Base-by-base conservation (phyloP, 805 yeast genomes). In the Pichia thaimueangensis region DNA sequence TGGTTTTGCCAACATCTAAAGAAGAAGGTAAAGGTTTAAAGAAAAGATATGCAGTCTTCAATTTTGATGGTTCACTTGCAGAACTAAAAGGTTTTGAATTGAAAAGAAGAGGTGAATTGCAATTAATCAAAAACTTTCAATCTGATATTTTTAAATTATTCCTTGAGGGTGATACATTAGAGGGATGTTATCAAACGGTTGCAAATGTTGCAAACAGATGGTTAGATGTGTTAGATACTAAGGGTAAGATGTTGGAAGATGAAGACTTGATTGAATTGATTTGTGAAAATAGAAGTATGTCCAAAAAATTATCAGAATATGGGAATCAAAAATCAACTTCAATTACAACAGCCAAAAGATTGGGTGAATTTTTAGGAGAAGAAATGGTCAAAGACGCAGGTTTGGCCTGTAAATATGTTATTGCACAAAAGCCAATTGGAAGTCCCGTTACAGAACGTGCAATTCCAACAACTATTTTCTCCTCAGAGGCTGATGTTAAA, bases 371-470 rank as follows among this genome's bases (percentile, higher is more conserved):
- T 58, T 70, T 93, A 51, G 98, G 98, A 12, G 88, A 82, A 49
- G 96, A 88, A 52, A 91, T 91, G 95, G 94, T 88, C 3, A 89
- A 87, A 55, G 97, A 88, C 62, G 88, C 89, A 46, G 97, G 98
- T 48, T 74, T 93, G 47, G 96, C 95, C 6, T 91, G 96, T 65
- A 88, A 87, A 61, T 93, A 87, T 65, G 82, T 93, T 60, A 89
- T 93, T 50, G 81, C 96, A 47, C 76, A 78, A 37, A 78, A 76
- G 50, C 98, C 99, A 1, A 54, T 72, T 17, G 82, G 82, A 33
- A 82, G 95, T 1, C 96, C 98, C 0, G 89, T 89, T 24, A 87
- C 98, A 0, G 97, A 91, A 56, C 73, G 99, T 51, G 98, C 99
- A 0, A 73, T 93, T 35, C 99, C 99, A 0, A 95, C 94, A 6